Evolutionary conservation across 2,329 filamentous ascomycete species (phyloP).

Genomic region (Arthrobotrys sphaeroides): DNA sequence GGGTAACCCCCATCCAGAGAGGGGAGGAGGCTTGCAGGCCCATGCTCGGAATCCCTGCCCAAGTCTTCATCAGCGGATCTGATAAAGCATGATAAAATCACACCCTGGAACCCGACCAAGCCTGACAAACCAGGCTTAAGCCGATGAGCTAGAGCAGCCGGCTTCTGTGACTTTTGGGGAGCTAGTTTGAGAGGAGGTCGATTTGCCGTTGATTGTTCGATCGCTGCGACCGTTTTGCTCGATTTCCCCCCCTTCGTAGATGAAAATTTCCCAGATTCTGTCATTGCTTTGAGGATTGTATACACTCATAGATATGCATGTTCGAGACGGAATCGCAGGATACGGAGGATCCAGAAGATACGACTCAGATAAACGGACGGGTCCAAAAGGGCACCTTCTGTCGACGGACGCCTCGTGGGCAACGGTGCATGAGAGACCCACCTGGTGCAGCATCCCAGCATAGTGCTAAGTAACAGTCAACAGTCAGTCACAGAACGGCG

Average conservation of each 20-base stretch:
- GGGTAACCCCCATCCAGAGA: constrained; percentile 5
- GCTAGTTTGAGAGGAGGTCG: constrained; percentile 16
- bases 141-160: background rate
- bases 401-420: constrained; percentile 10
- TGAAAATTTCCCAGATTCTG: background rate
- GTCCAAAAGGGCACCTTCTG: constrained; percentile 11
- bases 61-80: constrained; percentile 50
- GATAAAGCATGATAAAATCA: constrained; percentile 52
- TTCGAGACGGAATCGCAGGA: too few species aligned
- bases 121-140: background rate
- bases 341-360: background rate
- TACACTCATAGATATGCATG: background rate
- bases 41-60: constrained; percentile 16
- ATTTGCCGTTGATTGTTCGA: constrained; percentile 31
- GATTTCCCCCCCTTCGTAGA: too few species aligned
- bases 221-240: constrained; percentile 12
- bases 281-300: background rate
- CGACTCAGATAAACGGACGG: background rate
- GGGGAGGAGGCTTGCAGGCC: background rate
- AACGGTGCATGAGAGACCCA: constrained; percentile 9
- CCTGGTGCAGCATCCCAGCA: background rate
- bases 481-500: constrained; percentile 24
- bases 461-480: background rate
- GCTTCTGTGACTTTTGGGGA: too few species aligned
- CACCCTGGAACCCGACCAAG: background rate